Conservation (phyloP, 805 yeast species). For the Cyberlindnera mrakii region DNA sequence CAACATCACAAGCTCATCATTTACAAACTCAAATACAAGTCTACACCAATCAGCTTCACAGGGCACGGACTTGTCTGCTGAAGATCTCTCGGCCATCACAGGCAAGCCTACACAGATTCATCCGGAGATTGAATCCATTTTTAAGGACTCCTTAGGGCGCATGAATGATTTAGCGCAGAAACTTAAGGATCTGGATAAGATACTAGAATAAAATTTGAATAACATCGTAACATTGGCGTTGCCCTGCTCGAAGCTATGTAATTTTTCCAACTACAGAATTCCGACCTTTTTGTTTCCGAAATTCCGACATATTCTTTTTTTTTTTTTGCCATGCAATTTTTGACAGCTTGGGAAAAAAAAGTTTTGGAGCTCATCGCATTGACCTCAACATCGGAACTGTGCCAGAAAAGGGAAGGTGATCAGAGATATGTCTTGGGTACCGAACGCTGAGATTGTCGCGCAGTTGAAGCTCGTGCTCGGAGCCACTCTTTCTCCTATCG, state of each 20-base stretch:
- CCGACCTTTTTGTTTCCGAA: too few species aligned
- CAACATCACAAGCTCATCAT: slow-evolving; percentile 21
- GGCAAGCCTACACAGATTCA: slow-evolving; percentile 23
- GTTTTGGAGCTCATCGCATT: slow-evolving; percentile 1
- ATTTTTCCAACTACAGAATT: too few species aligned
- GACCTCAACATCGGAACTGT: not conserved
- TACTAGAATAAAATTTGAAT: slow-evolving; percentile 8
- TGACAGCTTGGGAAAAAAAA: not conserved
- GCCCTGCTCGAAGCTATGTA: not conserved
- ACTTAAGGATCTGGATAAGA: slow-evolving; percentile 16
- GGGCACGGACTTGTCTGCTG: slow-evolving; percentile 4
- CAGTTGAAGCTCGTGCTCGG: slow-evolving; percentile 63
- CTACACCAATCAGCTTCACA: slow-evolving; percentile 11
- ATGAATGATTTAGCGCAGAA: slow-evolving; percentile 30
- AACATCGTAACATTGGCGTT: not conserved
- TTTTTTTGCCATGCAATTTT: too few species aligned
- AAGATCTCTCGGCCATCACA: not conserved
- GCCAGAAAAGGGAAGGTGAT: not conserved
- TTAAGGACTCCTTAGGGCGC: slow-evolving; percentile 50
- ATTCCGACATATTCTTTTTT: too few species aligned
- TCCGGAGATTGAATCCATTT: slow-evolving; percentile 46
- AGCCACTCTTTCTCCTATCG: slow-evolving; percentile 63
- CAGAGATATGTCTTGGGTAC: slow-evolving; percentile 53
- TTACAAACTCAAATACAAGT: slow-evolving; percentile 20
- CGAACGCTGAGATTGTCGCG: slow-evolving; percentile 53